Conservation (phyloP, 768 basidiomycete genomes). For the Hortiboletus flavorubellus region DNA sequence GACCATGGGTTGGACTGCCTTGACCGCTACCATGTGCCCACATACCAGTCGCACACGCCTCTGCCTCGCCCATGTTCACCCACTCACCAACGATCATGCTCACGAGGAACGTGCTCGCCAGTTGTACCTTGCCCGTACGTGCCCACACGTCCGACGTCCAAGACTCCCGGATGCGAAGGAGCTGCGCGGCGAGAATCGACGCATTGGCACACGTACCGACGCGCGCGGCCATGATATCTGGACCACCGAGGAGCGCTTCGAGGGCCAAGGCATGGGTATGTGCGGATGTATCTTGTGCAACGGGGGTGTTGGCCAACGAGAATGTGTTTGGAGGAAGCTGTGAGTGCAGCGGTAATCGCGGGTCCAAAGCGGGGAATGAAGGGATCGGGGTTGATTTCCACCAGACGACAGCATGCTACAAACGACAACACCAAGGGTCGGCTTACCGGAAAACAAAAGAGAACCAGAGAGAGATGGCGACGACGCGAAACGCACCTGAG, state of each 20-base stretch:
- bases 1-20: slow-evolving; percentile 37
- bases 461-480: neutral
- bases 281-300: slow-evolving; percentile 77
- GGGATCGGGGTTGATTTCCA: slow-evolving; percentile 80
- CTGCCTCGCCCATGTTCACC: slow-evolving; percentile 69
- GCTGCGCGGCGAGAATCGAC: slow-evolving; percentile 70
- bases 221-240: slow-evolving; percentile 71
- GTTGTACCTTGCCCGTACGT: slow-evolving; percentile 70
- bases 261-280: slow-evolving; percentile 74
- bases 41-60: slow-evolving; percentile 76
- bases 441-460: slow-evolving; percentile 1
- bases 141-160: slow-evolving; percentile 78
- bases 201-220: slow-evolving; percentile 72
- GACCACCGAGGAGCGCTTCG: slow-evolving; percentile 72
- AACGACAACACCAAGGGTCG: neutral
- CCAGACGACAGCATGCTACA: slow-evolving; percentile 74
- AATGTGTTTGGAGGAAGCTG: slow-evolving; percentile 68
- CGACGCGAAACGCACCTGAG: slow-evolving; percentile 52
- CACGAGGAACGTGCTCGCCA: slow-evolving; percentile 72
- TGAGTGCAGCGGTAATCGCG: slow-evolving; percentile 61
- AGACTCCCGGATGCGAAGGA: slow-evolving; percentile 73
- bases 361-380: slow-evolving; percentile 68
- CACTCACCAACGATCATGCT: slow-evolving; percentile 71
- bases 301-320: slow-evolving; percentile 69
- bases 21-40: slow-evolving; percentile 52